phyloP scores from a whole-genome alignment of 345 rosid species.

The Clarkia xantiana region DNA sequence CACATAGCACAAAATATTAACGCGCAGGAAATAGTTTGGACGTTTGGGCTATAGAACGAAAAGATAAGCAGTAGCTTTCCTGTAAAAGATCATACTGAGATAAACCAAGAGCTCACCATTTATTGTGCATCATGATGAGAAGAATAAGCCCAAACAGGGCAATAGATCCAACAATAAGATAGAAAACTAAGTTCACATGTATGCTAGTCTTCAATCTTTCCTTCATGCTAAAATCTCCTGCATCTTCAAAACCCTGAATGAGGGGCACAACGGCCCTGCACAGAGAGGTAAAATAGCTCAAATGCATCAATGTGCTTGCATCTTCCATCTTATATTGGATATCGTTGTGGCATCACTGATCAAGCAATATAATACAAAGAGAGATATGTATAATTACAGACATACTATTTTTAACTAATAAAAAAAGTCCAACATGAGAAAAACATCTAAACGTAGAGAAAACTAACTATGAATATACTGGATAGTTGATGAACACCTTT shows the following conservation, averaged over 20 bases:
- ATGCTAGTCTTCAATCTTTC: constrained; percentile 90
- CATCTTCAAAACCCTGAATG: constrained; percentile 99
- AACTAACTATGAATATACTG: no score
- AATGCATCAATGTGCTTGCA: constrained; percentile 18
- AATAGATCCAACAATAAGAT: constrained; percentile 71
- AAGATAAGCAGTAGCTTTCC: not conserved
- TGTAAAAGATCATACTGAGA: constrained; percentile 3
- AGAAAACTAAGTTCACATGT: constrained; percentile 82
- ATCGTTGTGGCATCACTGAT: no score
- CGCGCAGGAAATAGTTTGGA: no score
- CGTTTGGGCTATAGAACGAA: not conserved
- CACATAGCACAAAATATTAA: no score
- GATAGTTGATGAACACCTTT: no score
- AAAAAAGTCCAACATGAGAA: no score
- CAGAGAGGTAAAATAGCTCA: constrained; percentile 33
- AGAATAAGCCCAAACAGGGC: constrained; percentile 90
- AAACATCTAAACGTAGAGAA: no score
- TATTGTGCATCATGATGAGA: constrained; percentile 54
- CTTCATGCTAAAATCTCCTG: constrained; percentile 82
- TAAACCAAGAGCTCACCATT: constrained; percentile 23
- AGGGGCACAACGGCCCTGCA: constrained; percentile 99
- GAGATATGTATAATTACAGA: no score
- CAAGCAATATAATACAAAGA: no score
- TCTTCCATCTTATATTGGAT: not conserved
- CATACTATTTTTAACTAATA: no score